Percentiles rank a stretch among this genome's conserved stretches.
Evolutionary conservation across 805 yeast species (phyloP).

Genomic region (Clavispora asparagi): DNA sequence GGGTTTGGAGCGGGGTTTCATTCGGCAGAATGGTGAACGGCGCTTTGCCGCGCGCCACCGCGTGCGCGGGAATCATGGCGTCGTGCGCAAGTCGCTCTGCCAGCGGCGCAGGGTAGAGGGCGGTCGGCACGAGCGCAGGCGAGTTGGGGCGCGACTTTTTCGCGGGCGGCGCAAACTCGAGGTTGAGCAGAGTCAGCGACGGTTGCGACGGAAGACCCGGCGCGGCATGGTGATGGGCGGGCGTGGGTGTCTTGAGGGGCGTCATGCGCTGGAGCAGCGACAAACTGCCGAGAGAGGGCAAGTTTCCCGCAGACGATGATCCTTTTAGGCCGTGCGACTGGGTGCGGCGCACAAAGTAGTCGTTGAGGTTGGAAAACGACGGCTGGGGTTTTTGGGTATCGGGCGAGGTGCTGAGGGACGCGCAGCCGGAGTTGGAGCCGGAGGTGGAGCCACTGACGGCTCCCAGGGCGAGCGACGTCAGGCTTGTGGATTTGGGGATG

Average conservation of each 20-base stretch:
- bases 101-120: background rate
- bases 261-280: conserved; percentile 36
- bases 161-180: conserved; percentile 29
- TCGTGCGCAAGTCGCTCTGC: background rate
- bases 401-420: conserved; percentile 32
- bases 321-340: conserved; percentile 16
- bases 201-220: conserved; percentile 18
- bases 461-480: background rate
- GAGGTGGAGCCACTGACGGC: conserved; percentile 2
- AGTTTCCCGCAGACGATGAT: conserved; percentile 14
- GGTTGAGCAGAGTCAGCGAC: conserved; percentile 30
- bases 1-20: conserved; percentile 48
- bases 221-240: conserved; percentile 7
- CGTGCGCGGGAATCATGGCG: conserved; percentile 2
- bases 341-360: conserved; percentile 24
- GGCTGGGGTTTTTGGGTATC: conserved; percentile 16
- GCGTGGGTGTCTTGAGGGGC: conserved; percentile 25
- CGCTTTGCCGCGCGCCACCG: conserved; percentile 10
- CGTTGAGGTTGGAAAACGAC: conserved; percentile 28
- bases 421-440: conserved; percentile 17
- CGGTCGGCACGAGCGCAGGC: conserved; percentile 22
- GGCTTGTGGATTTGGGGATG: background rate
- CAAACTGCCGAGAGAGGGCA: conserved; percentile 12
- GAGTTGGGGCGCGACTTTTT: conserved; percentile 48
- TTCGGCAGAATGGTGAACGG: conserved; percentile 29